Conservation (phyloP, 163 green algal species). For the Volvox carteri region DNA sequence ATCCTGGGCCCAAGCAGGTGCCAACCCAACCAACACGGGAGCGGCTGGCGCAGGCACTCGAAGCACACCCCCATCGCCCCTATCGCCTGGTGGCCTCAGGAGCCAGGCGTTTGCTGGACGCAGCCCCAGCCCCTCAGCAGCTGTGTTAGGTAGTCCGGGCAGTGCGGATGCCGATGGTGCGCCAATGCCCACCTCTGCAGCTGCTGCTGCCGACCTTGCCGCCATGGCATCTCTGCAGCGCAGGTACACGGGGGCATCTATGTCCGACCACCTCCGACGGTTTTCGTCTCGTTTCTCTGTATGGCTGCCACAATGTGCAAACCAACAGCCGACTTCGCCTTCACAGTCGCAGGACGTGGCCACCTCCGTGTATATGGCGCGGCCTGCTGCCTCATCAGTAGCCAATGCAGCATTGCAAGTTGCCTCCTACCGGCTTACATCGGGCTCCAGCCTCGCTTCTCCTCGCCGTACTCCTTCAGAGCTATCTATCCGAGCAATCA, state of each 20-base stretch:
- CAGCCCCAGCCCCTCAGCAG: not conserved
- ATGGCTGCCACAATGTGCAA: not conserved
- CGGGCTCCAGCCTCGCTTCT: not conserved
- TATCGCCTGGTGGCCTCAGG: not conserved
- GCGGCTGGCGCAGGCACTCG: not conserved
- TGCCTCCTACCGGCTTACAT: not conserved
- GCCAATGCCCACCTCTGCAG: not conserved
- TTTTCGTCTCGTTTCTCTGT: not conserved
- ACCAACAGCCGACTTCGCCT: not conserved
- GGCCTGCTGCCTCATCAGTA: not conserved
- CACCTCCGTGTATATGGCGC: not conserved
- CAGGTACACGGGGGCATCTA: not conserved
- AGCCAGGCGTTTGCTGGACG: no score
- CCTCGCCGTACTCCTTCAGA: not conserved
- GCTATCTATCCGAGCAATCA: not conserved
- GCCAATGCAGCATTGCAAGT: slow-evolving; percentile 12
- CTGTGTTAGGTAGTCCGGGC: not conserved
- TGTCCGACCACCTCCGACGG: not conserved
- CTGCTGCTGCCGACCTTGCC: not conserved
- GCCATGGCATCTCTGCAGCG: not conserved
- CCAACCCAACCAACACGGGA: not conserved
- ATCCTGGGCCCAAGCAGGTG: not conserved
- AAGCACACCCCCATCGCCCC: not conserved
- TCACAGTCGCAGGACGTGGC: not conserved
- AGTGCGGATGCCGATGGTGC: not conserved